These are phyloP conservation scores for Pseudogymnoascus sp. DNA, from an alignment of 2,329 filamentous ascomycete genomes.

Conservation along the genomic window DNA sequence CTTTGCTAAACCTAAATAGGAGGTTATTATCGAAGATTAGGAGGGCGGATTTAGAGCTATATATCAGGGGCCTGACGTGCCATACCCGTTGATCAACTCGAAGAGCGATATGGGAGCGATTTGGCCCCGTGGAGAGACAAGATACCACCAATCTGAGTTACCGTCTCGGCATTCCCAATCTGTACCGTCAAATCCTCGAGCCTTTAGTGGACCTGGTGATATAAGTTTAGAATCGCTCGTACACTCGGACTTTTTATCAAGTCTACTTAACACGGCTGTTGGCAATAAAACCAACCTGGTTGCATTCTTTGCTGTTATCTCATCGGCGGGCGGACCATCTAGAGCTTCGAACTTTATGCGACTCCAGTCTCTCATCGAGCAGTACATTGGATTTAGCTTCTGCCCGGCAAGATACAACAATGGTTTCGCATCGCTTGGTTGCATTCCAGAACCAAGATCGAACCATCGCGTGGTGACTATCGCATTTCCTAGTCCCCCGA, in stretches of 20 bases:
- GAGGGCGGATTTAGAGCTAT: background rate
- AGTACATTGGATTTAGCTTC: background rate
- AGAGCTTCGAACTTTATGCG: background rate
- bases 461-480: conserved; percentile 15
- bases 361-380: background rate
- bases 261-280: background rate
- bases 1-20: conserved; percentile 28
- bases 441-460: conserved; percentile 17
- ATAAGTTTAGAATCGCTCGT: background rate
- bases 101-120: background rate
- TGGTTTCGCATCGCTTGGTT: conserved; percentile 14
- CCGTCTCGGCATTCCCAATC: background rate
- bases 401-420: background rate
- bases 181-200: background rate
- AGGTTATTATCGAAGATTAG: background rate
- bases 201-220: background rate
- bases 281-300: background rate
- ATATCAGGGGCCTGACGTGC: background rate
- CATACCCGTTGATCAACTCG: background rate
- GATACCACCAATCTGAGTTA: background rate
- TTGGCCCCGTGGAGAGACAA: background rate
- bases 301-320: background rate
- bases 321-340: background rate
- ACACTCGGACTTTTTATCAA: background rate
- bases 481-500: conserved; percentile 14